Evolutionary conservation across 2,329 filamentous ascomycete species (phyloP), one percentile per base, ranked within the genome.

Genomic region (Colletotrichum cereale): DNA sequence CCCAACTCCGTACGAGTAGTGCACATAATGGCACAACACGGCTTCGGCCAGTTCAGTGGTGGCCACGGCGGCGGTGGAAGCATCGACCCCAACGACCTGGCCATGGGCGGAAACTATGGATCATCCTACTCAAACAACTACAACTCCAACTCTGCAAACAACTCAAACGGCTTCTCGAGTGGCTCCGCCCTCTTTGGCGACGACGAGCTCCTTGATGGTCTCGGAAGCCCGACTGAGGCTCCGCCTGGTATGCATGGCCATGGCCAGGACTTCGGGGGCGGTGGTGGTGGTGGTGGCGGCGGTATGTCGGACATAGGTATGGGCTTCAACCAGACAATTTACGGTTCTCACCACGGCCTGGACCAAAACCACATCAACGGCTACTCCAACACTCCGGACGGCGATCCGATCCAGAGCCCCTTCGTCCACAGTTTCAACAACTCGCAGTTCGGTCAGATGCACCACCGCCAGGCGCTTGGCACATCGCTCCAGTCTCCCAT

Each of bases 351-450:
- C 69, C 90, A 92, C 70, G 86, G 83, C 62, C 88, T 92, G 76
- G 91, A 93, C 74, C 89, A 91, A 72, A 84, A 88, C 58, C 91
- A 92, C 69, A 90, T 94, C 78, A 92, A 93, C 78, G 90, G 94
- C 73, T 98, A 93, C 82, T 97, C 96, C 26, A 94, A 93, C 80
- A 97, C 95, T 2, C 95, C 96, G 4, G 96, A 98, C 73, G 94
- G 94, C 63, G 92, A 94, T 64, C 95, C 96, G 7, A 96, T 97
- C 72, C 93, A 97, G 78, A 98, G 95, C 77, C 96, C 96, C 0
- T 98, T 95, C 78, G 88, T 93, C 52, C 89, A 92, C 76, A 91
- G 88, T 78, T 96, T 95, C 84, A 92, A 91, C 82, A 92, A 93
- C 78, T 87, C 87, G 44, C 93, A 95, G 74, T 97, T 94, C 80